Percentiles rank a stretch among this genome's conserved stretches.
Evolutionary conservation across 305 asterid genomes (phyloP).

Genomic region (Andrographis paniculata): DNA sequence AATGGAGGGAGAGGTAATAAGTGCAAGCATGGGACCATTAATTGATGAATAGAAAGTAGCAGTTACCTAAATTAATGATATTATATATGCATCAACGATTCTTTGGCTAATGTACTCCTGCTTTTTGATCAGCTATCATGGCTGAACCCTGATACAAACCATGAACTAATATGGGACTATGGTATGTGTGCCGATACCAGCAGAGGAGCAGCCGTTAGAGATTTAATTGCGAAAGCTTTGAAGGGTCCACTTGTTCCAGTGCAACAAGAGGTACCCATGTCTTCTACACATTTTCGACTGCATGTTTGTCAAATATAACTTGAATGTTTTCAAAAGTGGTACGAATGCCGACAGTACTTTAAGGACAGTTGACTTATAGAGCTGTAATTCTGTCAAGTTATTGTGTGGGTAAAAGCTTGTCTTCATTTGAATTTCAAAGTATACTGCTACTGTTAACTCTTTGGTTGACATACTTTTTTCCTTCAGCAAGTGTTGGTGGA

Average conservation of each 20-base stretch:
- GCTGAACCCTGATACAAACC: constrained; percentile 80
- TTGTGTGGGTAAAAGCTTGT: neutral
- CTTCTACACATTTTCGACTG: neutral
- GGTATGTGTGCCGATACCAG: constrained; percentile 98
- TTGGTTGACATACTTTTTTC: constrained; percentile 15
- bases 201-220: constrained; percentile 88
- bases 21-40: constrained; percentile 1
- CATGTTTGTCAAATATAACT: constrained; percentile 7
- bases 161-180: constrained; percentile 91
- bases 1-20: constrained; percentile 76
- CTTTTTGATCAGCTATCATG: constrained; percentile 62
- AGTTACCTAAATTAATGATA: constrained; percentile 6
- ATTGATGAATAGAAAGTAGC: neutral
- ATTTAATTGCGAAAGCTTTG: constrained; percentile 81
- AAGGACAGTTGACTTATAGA: neutral
- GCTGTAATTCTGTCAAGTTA: too few species aligned
- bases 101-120: too few species aligned
- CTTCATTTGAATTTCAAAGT: constrained; percentile 4
- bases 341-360: neutral
- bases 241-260: constrained; percentile 81
- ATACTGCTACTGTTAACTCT: neutral
- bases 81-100: too few species aligned
- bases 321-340: constrained; percentile 8
- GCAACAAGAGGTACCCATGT: constrained; percentile 74
- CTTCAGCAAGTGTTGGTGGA: constrained; percentile 75